Conservation (phyloP, 2,329 filamentous ascomycete species). For the Myriangium duriaei region DNA sequence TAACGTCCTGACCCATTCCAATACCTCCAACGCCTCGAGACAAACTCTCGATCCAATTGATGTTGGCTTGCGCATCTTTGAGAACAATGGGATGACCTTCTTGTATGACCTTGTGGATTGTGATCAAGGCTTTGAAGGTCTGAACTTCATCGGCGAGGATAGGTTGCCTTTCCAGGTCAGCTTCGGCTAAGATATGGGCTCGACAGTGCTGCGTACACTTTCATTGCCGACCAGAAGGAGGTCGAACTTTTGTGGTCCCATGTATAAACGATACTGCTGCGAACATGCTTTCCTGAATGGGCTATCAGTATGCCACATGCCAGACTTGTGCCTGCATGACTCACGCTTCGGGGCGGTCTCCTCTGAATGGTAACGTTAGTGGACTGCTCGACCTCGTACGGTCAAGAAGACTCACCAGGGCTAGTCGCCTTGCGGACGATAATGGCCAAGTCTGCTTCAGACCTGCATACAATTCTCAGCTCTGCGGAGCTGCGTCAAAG, state of each 20-base stretch:
- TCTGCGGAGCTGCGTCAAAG: slow-evolving; percentile 49
- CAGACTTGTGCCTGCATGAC: no score
- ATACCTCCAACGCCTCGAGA: slow-evolving; percentile 63
- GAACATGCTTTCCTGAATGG: slow-evolving; percentile 71
- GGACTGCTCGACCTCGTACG: slow-evolving; percentile 10
- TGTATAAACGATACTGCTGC: slow-evolving; percentile 94
- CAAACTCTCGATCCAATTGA: slow-evolving; percentile 84
- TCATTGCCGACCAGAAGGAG: slow-evolving; percentile 96
- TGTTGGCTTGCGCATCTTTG: slow-evolving; percentile 77
- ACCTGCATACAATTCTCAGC: slow-evolving; percentile 34
- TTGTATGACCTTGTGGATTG: slow-evolving; percentile 92
- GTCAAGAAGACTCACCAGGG: slow-evolving; percentile 35
- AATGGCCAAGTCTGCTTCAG: slow-evolving; percentile 51
- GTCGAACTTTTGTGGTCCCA: slow-evolving; percentile 96
- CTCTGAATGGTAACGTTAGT: slow-evolving; percentile 29
- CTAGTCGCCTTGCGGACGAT: slow-evolving; percentile 57
- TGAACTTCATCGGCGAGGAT: slow-evolving; percentile 96
- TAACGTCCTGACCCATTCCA: slow-evolving; percentile 72
- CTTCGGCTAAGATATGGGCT: slow-evolving; percentile 10
- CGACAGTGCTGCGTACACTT: slow-evolving; percentile 56
- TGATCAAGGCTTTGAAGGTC: slow-evolving; percentile 97
- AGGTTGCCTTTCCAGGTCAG: slow-evolving; percentile 57
- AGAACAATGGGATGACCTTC: slow-evolving; percentile 85
- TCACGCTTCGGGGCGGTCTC: slow-evolving; percentile 56
- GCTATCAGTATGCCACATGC: no score